phyloP scores from a whole-genome alignment of 768 basidiomycete species.

The Hygrocybe coccinea region DNA sequence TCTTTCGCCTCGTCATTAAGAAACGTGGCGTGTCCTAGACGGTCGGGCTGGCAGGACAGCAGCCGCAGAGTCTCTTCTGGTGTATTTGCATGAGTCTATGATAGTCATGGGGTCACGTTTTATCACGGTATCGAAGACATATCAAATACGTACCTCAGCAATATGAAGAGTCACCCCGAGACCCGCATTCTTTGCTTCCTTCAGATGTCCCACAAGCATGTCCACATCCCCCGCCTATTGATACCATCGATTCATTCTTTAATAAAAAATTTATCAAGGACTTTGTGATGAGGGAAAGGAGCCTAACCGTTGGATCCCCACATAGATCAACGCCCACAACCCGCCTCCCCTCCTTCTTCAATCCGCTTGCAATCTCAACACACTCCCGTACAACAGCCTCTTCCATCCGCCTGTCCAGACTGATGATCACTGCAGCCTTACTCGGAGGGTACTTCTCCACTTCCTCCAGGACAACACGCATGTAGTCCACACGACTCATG shows the following conservation, averaged over 20 bases:
- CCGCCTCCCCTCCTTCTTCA: slow-evolving; percentile 53
- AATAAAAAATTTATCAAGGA: neutral
- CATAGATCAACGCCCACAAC: slow-evolving; percentile 80
- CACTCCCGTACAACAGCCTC: slow-evolving; percentile 48
- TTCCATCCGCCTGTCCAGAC: slow-evolving; percentile 70
- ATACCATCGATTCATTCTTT: neutral
- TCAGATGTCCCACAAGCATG: slow-evolving; percentile 45
- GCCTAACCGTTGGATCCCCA: slow-evolving; percentile 54
- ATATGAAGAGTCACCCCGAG: slow-evolving; percentile 77
- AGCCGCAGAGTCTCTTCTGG: slow-evolving; percentile 55
- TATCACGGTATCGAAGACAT: neutral
- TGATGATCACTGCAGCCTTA: slow-evolving; percentile 61
- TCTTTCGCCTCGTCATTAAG: slow-evolving; percentile 55
- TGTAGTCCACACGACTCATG: slow-evolving; percentile 59
- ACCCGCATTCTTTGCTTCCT: slow-evolving; percentile 51
- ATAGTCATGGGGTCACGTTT: too few relatives aligned
- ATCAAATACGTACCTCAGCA: slow-evolving; percentile 54
- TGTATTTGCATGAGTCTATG: slow-evolving; percentile 34
- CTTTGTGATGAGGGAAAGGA: neutral
- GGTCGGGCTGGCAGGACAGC: slow-evolving; percentile 57
- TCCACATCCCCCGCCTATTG: slow-evolving; percentile 51
- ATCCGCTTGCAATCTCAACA: slow-evolving; percentile 48
- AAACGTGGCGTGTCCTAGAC: slow-evolving; percentile 81
- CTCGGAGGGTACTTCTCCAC: slow-evolving; percentile 51
- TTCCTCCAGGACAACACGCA: slow-evolving; percentile 61